A percentile compares a stretch with the other conserved stretches of the same genome.
Conservation (phyloP, 2,329 filamentous ascomycete species). For the Westerdykella aurantiaca region DNA sequence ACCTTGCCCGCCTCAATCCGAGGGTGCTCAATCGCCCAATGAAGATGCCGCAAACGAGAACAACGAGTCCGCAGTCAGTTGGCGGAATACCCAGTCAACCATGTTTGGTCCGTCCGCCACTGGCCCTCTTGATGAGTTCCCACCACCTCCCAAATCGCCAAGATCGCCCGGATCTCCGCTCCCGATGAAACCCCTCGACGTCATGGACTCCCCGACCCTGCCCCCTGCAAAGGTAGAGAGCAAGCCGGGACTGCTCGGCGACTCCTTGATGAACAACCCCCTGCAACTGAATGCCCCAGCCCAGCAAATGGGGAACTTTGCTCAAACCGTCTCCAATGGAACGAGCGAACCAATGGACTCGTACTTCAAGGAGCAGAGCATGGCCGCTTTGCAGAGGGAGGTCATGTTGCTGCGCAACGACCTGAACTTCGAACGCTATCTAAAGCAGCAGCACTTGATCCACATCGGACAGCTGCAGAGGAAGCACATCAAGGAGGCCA, state of each 20-base stretch:
- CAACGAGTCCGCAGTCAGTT: slow-evolving; percentile 40
- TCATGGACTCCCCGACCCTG: slow-evolving; percentile 58
- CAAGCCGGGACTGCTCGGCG: slow-evolving; percentile 17
- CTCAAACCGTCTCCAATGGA: slow-evolving; percentile 17
- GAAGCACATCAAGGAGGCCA: slow-evolving; percentile 68
- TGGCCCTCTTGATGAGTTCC: slow-evolving; percentile 22
- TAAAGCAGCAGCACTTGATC: slow-evolving; percentile 76
- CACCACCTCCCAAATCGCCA: slow-evolving; percentile 27
- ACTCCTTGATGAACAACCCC: neutral
- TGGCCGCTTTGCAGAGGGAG: slow-evolving; percentile 59
- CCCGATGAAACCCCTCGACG: slow-evolving; percentile 39
- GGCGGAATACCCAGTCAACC: slow-evolving; percentile 52
- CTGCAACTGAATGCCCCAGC: slow-evolving; percentile 5
- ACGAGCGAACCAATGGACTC: neutral
- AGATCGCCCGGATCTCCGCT: slow-evolving; percentile 46
- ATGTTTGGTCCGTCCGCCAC: slow-evolving; percentile 33
- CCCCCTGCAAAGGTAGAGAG: slow-evolving; percentile 41
- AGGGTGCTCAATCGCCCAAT: slow-evolving; percentile 24
- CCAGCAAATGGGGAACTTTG: slow-evolving; percentile 31
- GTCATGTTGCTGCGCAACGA: slow-evolving; percentile 74
- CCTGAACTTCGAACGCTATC: slow-evolving; percentile 74
- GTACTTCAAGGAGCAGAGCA: slow-evolving; percentile 25
- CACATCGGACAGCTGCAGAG: slow-evolving; percentile 75
- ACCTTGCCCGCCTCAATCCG: slow-evolving; percentile 26
- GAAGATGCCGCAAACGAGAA: slow-evolving; percentile 22